Conservation (phyloP, 495 filamentous ascomycete genomes). For the Tuber indicum region DNA sequence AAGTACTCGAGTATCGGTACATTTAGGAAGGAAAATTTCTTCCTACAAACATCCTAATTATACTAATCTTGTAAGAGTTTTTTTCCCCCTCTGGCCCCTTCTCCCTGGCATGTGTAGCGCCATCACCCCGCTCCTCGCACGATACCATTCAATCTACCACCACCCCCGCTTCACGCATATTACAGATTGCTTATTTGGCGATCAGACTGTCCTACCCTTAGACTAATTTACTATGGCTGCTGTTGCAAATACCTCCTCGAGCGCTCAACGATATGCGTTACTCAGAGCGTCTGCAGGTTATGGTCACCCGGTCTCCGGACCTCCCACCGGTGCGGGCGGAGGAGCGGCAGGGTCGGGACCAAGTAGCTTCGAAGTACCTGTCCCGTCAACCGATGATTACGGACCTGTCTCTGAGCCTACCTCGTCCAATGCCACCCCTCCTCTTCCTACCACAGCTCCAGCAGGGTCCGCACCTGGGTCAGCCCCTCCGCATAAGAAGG, state of each 20-base stretch:
- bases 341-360: not conserved
- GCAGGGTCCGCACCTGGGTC: constrained; percentile 50
- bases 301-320: not conserved
- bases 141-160: not conserved
- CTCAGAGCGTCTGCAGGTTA: constrained; percentile 6
- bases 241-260: constrained; percentile 22
- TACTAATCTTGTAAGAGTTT: not conserved
- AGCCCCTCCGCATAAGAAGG: constrained; percentile 21
- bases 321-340: not conserved
- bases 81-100: not conserved
- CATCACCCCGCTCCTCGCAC: not conserved
- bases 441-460: constrained; percentile 42
- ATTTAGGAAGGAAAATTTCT: not conserved
- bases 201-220: not conserved
- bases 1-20: not conserved
- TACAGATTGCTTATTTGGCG: not conserved
- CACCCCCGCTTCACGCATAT: not conserved
- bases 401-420: constrained; percentile 37
- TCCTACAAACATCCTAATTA: not conserved
- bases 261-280: constrained; percentile 21
- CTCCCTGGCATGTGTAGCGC: not conserved
- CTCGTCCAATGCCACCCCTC: constrained; percentile 41
- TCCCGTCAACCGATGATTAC: constrained; percentile 33
- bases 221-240: constrained; percentile 25
- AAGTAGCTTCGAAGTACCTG: not conserved